Evolutionary conservation across 1,284 basidiomycete genomes (phyloP), one percentile per base, ranked within the genome.

Genomic region (Singerocomus inundabilis): DNA sequence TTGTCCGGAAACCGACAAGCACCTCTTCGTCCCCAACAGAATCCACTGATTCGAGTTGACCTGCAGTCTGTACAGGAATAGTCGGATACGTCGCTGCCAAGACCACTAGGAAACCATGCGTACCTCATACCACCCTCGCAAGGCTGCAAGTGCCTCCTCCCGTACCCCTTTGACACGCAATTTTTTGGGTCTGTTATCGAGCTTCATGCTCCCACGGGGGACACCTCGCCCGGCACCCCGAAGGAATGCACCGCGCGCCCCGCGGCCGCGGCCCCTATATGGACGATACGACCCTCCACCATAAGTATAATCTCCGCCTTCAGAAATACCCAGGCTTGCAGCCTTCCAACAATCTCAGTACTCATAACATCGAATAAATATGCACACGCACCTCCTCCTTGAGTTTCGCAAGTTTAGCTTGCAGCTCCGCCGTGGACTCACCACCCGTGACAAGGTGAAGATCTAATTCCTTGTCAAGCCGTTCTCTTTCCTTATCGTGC

Each of bases 121-220:
- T 57, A 88, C 84, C 77, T 91, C 88, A 66, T 88, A 95, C 85
- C 91, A 95, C 56, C 88, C 83, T 54, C 80, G 81, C 46, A 93
- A 75, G 24, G 81, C 77, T 56, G 84, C 81, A 40, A 78, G 60
- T 46, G 72, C 74, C 32, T 81, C 81, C 24, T 74, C 72, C 29
- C 71, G 72, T 2, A 81, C 80, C 33, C 85, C 89, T 57, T 89
- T 85, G 33, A 97, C 73, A 37, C 88, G 70, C 28, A 98, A 71
- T 63, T 82, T 85, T 70, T 86, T 91, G 5, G 94, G 89, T 16
- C 94, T 83, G 61, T 96, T 94, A 70, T 98, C 94, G 24, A 98
- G 80, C 58, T 88, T 88, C 84, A 96, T 89, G 58, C 81, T 89
- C 4, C 71, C 72, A 44, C 84, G 75, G 13, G 80, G 75, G 32